Percentiles rank a stretch among this genome's conserved stretches.
Conservation (phyloP, 2,329 filamentous ascomycete genomes). For the Fusarium sp. region DNA sequence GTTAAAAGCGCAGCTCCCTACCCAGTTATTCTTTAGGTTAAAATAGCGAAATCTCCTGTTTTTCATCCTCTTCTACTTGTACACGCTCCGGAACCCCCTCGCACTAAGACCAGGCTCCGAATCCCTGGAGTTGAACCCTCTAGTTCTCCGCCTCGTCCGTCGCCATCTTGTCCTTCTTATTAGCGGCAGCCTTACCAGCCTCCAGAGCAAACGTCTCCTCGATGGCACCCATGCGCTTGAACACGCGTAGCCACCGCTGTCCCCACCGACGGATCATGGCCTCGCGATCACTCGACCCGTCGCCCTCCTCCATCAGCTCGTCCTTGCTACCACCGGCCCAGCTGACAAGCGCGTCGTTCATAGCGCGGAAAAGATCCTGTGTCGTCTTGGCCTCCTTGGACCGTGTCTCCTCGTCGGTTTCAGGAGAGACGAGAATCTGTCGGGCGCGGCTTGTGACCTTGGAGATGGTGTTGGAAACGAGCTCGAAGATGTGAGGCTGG, state of each 20-base stretch:
- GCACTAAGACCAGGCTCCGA: constrained; percentile 3
- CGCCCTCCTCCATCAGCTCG: constrained; percentile 73
- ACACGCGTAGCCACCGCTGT: constrained; percentile 84
- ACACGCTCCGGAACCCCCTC: background rate
- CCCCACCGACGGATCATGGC: constrained; percentile 80
- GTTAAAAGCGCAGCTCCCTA: background rate
- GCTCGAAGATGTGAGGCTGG: constrained; percentile 82
- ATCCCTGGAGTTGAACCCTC: constrained; percentile 27
- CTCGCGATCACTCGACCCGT: constrained; percentile 65
- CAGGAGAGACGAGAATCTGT: constrained; percentile 73
- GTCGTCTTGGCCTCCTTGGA: constrained; percentile 75
- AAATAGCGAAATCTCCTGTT: constrained; percentile 13
- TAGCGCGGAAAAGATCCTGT: constrained; percentile 78
- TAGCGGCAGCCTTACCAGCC: constrained; percentile 36
- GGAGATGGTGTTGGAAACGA: constrained; percentile 84
- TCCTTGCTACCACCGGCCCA: constrained; percentile 79
- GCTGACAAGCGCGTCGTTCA: constrained; percentile 77
- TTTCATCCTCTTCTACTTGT: constrained; percentile 23
- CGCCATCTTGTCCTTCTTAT: constrained; percentile 33
- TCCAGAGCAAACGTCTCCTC: constrained; percentile 73
- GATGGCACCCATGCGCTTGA: constrained; percentile 80
- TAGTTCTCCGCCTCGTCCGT: constrained; percentile 36
- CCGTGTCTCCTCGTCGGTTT: constrained; percentile 70
- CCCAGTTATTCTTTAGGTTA: background rate
- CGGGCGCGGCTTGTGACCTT: constrained; percentile 89